Conservation (phyloP, 352 stramenopile genomes). For the Phytophthora crassamura region DNA sequence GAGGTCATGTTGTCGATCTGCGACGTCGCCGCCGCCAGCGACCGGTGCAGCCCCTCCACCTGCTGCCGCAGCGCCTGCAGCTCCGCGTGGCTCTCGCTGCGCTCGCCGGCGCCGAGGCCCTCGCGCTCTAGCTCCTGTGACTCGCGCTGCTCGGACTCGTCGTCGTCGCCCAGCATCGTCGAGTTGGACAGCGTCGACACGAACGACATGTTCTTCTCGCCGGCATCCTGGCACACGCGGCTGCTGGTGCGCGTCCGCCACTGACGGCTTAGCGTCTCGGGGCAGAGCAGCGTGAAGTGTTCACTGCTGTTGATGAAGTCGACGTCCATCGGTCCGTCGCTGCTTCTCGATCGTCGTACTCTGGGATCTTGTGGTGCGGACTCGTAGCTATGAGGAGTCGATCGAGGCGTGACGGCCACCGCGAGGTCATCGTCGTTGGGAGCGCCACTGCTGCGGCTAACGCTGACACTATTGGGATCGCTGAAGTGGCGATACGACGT, state of each 20-base stretch:
- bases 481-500: constrained; percentile 23
- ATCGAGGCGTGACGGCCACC: background rate
- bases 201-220: constrained; percentile 56
- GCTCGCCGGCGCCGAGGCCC: constrained; percentile 9
- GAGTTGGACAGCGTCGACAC: constrained; percentile 44
- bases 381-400: background rate
- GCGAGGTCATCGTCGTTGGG: constrained; percentile 13
- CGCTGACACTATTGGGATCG: constrained; percentile 19
- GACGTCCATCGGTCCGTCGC: constrained; percentile 40
- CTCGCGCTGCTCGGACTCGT: constrained; percentile 23
- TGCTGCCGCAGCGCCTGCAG: constrained; percentile 52
- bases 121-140: constrained; percentile 29
- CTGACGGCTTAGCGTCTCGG: constrained; percentile 43
- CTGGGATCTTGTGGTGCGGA: background rate
- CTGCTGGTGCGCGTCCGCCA: constrained; percentile 32
- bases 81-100: constrained; percentile 44
- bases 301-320: constrained; percentile 65
- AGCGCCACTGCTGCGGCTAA: constrained; percentile 14
- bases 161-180: constrained; percentile 41
- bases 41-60: constrained; percentile 56
- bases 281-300: constrained; percentile 63
- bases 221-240: constrained; percentile 46
- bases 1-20: constrained; percentile 55
- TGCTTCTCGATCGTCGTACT: constrained; percentile 8
- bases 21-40: constrained; percentile 56